Conservation (phyloP, 2,329 filamentous ascomycete genomes). For the Trichoderma brevicompactum region DNA sequence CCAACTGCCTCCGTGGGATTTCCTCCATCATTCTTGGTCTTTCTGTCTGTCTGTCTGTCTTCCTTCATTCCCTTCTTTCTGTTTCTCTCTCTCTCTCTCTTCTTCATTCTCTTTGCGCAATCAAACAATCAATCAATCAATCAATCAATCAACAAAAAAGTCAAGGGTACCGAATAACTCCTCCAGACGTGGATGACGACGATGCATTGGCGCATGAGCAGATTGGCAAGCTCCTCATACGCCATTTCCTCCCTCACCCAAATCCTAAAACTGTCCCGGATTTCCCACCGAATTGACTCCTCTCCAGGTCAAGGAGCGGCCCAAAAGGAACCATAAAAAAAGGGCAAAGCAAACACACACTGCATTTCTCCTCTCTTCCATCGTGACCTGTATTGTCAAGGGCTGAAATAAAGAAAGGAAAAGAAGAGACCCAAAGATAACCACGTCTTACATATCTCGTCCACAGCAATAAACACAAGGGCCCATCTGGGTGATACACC, state of each 20-base stretch:
- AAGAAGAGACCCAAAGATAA: constrained; percentile 5
- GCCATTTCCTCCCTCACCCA: not conserved
- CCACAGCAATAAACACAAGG: constrained; percentile 20
- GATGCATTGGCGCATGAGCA: constrained; percentile 12
- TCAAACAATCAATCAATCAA: not conserved
- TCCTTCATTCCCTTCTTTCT: not conserved
- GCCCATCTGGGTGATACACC: not conserved
- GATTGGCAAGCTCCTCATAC: constrained; percentile 2
- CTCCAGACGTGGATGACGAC: constrained; percentile 8
- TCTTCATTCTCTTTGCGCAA: not conserved
- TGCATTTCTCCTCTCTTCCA: constrained; percentile 8
- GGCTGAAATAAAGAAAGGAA: not conserved
- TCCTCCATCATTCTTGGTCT: too few species aligned
- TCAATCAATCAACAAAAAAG: not conserved
- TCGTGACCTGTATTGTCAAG: constrained; percentile 7
- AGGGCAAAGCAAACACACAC: not conserved
- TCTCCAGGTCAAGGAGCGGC: not conserved
- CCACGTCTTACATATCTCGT: constrained; percentile 23
- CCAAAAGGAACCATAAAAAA: not conserved
- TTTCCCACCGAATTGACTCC: constrained; percentile 18
- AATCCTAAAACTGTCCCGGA: not conserved
- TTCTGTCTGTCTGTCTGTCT: not conserved
- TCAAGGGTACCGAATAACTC: not conserved
- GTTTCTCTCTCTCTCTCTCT: not conserved
- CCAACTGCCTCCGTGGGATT: not conserved